phyloP scores from a whole-genome alignment of 495 filamentous ascomycete genomes.

The Bryoglossum gracile region DNA sequence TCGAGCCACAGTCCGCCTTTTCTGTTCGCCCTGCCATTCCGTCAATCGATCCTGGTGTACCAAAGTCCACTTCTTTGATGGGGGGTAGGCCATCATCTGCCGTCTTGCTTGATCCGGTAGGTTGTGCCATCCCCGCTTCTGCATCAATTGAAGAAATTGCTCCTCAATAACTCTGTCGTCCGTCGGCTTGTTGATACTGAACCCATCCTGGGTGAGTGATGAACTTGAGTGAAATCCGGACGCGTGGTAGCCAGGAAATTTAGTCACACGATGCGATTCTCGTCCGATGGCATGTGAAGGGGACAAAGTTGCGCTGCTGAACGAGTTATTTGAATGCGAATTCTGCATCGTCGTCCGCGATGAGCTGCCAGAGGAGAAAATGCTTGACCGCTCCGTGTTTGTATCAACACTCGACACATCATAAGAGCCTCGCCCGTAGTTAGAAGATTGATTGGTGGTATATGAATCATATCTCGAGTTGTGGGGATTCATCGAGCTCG shows the following conservation, averaged over 20 bases:
- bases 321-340: slow-evolving; percentile 38
- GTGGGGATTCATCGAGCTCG: slow-evolving; percentile 41
- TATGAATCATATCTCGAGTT: slow-evolving; percentile 60
- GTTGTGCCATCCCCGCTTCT: slow-evolving; percentile 94
- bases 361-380: slow-evolving; percentile 57
- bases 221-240: slow-evolving; percentile 30
- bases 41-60: slow-evolving; percentile 92
- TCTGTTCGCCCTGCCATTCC: slow-evolving; percentile 91
- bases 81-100: slow-evolving; percentile 91
- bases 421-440: slow-evolving; percentile 63
- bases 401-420: slow-evolving; percentile 61
- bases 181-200: slow-evolving; percentile 59
- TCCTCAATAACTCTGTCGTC: slow-evolving; percentile 87
- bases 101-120: slow-evolving; percentile 90
- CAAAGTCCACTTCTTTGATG: slow-evolving; percentile 94
- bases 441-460: slow-evolving; percentile 57
- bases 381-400: slow-evolving; percentile 53
- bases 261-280: slow-evolving; percentile 45
- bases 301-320: slow-evolving; percentile 28
- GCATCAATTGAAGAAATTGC: slow-evolving; percentile 89
- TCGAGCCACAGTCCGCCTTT: slow-evolving; percentile 65
- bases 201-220: slow-evolving; percentile 41
- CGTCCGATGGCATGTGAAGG: slow-evolving; percentile 37
- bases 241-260: no score
- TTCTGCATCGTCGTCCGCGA: slow-evolving; percentile 45